phyloP scores from a whole-genome alignment of 1,284 basidiomycete species.

The Pholiota adiposa region DNA sequence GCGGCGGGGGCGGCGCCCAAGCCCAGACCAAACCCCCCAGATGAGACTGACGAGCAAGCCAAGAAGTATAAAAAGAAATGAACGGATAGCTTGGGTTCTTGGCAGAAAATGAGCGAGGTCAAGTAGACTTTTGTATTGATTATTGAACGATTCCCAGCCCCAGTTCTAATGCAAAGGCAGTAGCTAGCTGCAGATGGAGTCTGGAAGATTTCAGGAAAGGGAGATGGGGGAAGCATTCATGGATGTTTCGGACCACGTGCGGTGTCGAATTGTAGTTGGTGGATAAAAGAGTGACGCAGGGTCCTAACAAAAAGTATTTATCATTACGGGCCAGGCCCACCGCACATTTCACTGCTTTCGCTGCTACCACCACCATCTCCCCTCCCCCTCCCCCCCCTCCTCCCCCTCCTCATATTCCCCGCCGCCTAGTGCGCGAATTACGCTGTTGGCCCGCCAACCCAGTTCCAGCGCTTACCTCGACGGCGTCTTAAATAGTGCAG shows the following conservation, averaged over 20 bases:
- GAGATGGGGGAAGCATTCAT: neutral
- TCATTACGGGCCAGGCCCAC: neutral
- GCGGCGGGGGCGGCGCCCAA: too few species aligned
- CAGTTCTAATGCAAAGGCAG: too few species aligned
- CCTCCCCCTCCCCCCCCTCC: neutral
- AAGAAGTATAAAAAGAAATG: neutral
- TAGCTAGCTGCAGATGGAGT: neutral
- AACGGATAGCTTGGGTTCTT: neutral
- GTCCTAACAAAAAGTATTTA: neutral
- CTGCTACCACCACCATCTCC: constrained; percentile 4
- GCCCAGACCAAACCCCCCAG: neutral
- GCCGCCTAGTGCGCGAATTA: constrained; percentile 18
- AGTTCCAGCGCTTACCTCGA: constrained; percentile 12
- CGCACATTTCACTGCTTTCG: constrained; percentile 4
- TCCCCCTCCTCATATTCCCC: neutral
- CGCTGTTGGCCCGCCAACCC: constrained; percentile 18
- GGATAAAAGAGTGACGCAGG: constrained; percentile 1
- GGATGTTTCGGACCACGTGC: constrained; percentile 7
- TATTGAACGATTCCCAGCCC: too few species aligned
- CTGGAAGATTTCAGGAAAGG: neutral
- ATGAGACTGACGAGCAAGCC: neutral
- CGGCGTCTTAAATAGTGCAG: constrained; percentile 2
- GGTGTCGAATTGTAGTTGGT: neutral
- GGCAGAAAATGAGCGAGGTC: neutral
- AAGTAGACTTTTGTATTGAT: too few species aligned